Base-by-base conservation (phyloP, 495 filamentous ascomycete genomes). In the Penicillium macrosclerotiorum region DNA sequence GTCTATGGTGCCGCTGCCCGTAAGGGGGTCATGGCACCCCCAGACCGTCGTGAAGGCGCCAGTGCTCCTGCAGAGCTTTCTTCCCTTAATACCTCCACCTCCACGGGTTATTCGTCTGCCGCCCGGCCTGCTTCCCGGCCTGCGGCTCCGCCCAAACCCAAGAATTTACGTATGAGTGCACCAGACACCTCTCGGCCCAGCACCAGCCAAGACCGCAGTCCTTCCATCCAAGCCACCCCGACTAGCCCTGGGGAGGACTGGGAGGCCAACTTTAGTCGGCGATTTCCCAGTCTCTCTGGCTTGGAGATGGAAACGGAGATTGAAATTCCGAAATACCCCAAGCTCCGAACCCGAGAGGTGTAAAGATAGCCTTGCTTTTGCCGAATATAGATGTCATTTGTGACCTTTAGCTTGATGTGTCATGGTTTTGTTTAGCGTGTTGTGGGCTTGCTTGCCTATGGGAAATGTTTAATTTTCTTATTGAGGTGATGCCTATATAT, bases 291-390 rank as follows among this genome's bases (percentile, higher is more conserved):
- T 55, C 71, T 96, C 18, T 81, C 78, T 17, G 81, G 85, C 1
- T 73, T 95, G 36, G 90, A 95, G 72, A 88, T 94, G 23, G 89
- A 84, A 60, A 81, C 78, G 51, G 87, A 84, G 58, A 78, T 82
- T 35, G 72, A 78, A 52, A 53, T 68, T 23, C 63, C 71, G 12
- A 68, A 66, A 34, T 52, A 69, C 14, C 48, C 66, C 9, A 65
- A 61, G 36, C 48, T 74, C 37, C 55, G 66, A 42, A 74, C 71
- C 0, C 65, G 63, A 45, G 69, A 74, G 49, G 68, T 74, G 48
- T 74, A 68, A 37, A 29, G 34, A 18, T 33, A 36, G 9, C 12
- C 37, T 27, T 47, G 30, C 42, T 37, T 47, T 37, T 16, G 9
- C 19, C 16, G 14, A 9, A 24, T 14, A n/a, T 17, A 17, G 23